These are phyloP conservation scores for Epithemia pelagica DNA, from an alignment of 108 stramenopile genomes.

Conservation along the genomic window DNA sequence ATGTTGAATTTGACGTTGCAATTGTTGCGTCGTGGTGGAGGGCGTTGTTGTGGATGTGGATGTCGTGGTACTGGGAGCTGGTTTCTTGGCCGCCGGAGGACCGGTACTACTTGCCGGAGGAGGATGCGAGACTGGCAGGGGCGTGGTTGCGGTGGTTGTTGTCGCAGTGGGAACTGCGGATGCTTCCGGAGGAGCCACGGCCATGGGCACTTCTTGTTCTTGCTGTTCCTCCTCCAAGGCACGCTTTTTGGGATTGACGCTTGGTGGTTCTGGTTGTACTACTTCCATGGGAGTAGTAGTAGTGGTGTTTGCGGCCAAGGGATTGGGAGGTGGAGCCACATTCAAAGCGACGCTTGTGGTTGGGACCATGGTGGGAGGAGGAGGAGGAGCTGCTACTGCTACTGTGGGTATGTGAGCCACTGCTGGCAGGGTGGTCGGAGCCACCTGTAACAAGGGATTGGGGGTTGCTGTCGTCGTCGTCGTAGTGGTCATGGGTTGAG, in stretches of 20 bases:
- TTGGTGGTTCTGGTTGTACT: neutral
- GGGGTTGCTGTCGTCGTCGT: neutral
- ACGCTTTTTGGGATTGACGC: slow-evolving; percentile 2
- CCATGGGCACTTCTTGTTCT: neutral
- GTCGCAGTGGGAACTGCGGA: neutral
- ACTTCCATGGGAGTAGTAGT: slow-evolving; percentile 9
- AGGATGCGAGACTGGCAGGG: neutral
- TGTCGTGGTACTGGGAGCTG: slow-evolving; percentile 8
- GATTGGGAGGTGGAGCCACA: neutral
- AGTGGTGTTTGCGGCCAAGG: slow-evolving; percentile 7
- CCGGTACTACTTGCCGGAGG: neutral
- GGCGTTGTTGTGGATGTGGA: slow-evolving; percentile 18
- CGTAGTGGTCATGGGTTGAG: neutral
- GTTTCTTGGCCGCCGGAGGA: slow-evolving; percentile 10
- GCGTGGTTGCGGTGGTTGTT: neutral
- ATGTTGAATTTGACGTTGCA: slow-evolving; percentile 81
- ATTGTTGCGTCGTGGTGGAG: slow-evolving; percentile 32
- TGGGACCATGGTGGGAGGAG: neutral
- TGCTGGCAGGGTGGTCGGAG: neutral
- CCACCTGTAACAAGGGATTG: neutral
- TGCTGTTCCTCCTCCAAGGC: neutral
- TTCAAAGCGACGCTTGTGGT: neutral
- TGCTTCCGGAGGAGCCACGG: neutral
- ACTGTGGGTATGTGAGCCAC: slow-evolving; percentile 3
- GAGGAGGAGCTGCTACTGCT: neutral